These are phyloP conservation scores for Talaromyces sp. DNA, from an alignment of 2,329 filamentous ascomycete genomes.

Conservation along the genomic window DNA sequence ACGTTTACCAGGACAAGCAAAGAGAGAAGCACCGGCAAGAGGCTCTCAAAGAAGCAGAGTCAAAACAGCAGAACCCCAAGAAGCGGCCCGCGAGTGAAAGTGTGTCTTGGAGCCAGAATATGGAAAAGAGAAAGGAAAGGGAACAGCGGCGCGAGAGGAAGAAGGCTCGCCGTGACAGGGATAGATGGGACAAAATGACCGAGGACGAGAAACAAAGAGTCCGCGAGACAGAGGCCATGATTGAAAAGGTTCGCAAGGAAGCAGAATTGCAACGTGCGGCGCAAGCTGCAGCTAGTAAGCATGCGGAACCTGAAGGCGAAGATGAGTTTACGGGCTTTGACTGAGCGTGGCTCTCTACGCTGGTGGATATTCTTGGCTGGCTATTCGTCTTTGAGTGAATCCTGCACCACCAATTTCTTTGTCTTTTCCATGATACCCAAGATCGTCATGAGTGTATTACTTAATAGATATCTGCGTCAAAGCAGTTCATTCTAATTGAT, in stretches of 20 bases:
- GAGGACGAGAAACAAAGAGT: slow-evolving; percentile 61
- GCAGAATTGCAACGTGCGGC: slow-evolving; percentile 35
- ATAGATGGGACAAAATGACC: slow-evolving; percentile 60
- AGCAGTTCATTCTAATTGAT: background rate
- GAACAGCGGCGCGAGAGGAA: slow-evolving; percentile 59
- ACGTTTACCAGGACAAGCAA: slow-evolving; percentile 65
- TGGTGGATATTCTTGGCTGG: background rate
- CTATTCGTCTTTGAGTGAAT: background rate
- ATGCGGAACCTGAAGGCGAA: slow-evolving; percentile 20
- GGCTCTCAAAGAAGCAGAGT: slow-evolving; percentile 47
- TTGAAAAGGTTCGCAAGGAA: slow-evolving; percentile 57
- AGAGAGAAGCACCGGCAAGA: slow-evolving; percentile 61
- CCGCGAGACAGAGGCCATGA: slow-evolving; percentile 57
- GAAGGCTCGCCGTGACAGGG: slow-evolving; percentile 57
- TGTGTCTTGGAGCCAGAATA: slow-evolving; percentile 67
- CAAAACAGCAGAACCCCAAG: slow-evolving; percentile 34
- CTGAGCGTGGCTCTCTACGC: background rate
- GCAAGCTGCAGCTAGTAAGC: background rate
- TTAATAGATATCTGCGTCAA: background rate
- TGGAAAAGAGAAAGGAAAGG: slow-evolving; percentile 59
- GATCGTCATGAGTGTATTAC: background rate
- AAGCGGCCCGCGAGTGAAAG: slow-evolving; percentile 54
- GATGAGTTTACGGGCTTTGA: slow-evolving; percentile 46
- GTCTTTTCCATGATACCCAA: background rate
- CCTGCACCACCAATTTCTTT: background rate